Conservation (phyloP, 306 rosid genomes). For the Trifolium repens region DNA sequence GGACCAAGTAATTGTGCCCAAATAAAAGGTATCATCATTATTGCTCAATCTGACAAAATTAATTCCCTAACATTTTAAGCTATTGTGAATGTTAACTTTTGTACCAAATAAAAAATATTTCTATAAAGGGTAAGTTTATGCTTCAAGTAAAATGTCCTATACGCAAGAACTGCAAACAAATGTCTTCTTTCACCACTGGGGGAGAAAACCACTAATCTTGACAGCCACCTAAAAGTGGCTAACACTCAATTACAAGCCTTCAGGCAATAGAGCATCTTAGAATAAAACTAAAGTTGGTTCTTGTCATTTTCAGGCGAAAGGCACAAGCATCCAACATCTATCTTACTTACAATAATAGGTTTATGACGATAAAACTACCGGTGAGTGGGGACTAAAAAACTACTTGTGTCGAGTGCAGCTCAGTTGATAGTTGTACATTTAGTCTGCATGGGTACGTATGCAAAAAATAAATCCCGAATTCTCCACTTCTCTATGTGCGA, state of each 20-base stretch:
- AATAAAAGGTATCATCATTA: no score
- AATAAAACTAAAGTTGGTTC: background rate
- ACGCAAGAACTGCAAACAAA: background rate
- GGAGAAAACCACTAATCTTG: background rate
- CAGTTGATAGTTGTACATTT: no score
- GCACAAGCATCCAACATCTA: conserved; percentile 7
- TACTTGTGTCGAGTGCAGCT: no score
- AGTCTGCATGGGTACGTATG: no score
- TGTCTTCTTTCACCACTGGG: background rate
- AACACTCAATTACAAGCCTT: background rate
- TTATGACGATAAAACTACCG: background rate
- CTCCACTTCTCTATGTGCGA: no score
- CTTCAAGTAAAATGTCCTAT: background rate
- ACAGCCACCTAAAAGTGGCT: background rate
- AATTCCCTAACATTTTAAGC: background rate
- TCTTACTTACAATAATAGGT: conserved; percentile 27
- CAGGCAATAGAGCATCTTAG: conserved; percentile 1
- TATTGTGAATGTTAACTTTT: background rate
- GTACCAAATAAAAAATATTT: background rate
- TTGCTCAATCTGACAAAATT: no score
- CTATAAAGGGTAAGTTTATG: background rate
- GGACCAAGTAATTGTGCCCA: no score
- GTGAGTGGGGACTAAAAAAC: background rate
- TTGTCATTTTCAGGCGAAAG: background rate
- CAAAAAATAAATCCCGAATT: no score